phyloP scores from a whole-genome alignment of 2,329 filamentous ascomycete species.

The Cladosporium sp. region DNA sequence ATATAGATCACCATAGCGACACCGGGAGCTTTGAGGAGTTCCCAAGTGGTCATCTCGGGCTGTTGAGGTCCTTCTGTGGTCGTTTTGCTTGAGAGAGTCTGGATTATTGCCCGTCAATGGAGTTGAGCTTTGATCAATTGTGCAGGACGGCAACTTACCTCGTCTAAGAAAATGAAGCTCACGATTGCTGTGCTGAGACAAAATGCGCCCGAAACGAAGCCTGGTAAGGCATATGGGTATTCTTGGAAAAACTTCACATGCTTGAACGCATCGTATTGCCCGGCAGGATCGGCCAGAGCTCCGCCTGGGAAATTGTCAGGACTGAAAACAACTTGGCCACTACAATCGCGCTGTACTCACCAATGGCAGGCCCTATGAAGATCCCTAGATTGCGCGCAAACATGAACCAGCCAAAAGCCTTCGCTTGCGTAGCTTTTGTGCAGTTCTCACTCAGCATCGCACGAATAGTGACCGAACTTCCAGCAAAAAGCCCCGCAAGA shows the following conservation, averaged over 20 bases:
- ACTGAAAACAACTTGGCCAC: no score
- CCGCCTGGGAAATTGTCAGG: slow-evolving; percentile 49
- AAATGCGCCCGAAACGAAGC: slow-evolving; percentile 53
- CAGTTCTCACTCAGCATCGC: slow-evolving; percentile 74
- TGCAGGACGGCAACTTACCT: neutral
- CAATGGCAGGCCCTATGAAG: slow-evolving; percentile 64
- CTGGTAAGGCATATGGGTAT: slow-evolving; percentile 64
- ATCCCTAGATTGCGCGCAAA: slow-evolving; percentile 70
- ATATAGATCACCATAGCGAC: slow-evolving; percentile 63
- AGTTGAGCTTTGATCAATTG: neutral
- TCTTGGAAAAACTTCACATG: slow-evolving; percentile 54
- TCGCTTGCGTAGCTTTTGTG: slow-evolving; percentile 65
- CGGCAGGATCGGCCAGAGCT: slow-evolving; percentile 61
- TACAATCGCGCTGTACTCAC: slow-evolving; percentile 21
- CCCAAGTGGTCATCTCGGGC: slow-evolving; percentile 43
- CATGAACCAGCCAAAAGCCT: slow-evolving; percentile 72
- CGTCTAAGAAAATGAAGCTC: slow-evolving; percentile 1
- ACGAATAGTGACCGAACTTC: slow-evolving; percentile 68
- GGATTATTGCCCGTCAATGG: neutral
- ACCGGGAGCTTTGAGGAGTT: slow-evolving; percentile 59
- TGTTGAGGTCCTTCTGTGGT: slow-evolving; percentile 15
- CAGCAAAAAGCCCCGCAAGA: slow-evolving; percentile 68
- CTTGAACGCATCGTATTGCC: slow-evolving; percentile 61
- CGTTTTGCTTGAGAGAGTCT: slow-evolving; percentile 27
- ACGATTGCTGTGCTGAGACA: slow-evolving; percentile 37